phyloP scores from a whole-genome alignment of 208 protist species.

The Trypanosoma congolense region DNA sequence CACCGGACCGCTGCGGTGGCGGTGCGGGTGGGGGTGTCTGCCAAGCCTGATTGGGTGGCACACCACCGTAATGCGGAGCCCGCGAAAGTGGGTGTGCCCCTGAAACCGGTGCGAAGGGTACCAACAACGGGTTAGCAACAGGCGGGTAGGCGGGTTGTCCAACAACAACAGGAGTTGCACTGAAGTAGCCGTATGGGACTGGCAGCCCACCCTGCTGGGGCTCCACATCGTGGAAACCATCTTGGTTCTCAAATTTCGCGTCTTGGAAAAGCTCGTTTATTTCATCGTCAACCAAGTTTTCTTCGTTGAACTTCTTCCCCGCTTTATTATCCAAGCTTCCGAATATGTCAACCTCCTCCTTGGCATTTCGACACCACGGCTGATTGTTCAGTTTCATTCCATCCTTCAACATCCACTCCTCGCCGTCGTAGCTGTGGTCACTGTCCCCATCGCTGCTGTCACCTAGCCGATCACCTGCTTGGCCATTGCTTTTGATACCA shows the following conservation, averaged over 20 bases:
- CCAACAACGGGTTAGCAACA: too few relatives aligned
- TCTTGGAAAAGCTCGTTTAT: conserved; percentile 15
- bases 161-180: not conserved
- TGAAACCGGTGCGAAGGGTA: too few relatives aligned
- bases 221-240: conserved; percentile 4
- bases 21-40: not conserved
- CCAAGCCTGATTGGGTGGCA: not conserved
- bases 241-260: conserved; percentile 3
- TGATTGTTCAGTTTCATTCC: not conserved
- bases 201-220: conserved; percentile 2
- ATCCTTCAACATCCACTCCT: not conserved
- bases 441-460: not conserved
- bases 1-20: not conserved
- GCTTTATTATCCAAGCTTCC: conserved; percentile 10
- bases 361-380: conserved; percentile 21
- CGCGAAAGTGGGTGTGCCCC: too few relatives aligned
- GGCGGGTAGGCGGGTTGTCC: too few relatives aligned
- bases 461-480: too few relatives aligned
- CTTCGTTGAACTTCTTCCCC: not conserved
- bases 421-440: conserved; percentile 7
- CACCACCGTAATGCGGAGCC: not conserved
- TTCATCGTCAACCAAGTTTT: conserved; percentile 13
- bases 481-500: too few relatives aligned
- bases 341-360: conserved; percentile 36
- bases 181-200: not conserved